Percentiles rank a stretch among this genome's conserved stretches.
These are phyloP conservation scores for Pyrus communis DNA, from an alignment of 306 rosid genomes.

Conservation along the genomic window DNA sequence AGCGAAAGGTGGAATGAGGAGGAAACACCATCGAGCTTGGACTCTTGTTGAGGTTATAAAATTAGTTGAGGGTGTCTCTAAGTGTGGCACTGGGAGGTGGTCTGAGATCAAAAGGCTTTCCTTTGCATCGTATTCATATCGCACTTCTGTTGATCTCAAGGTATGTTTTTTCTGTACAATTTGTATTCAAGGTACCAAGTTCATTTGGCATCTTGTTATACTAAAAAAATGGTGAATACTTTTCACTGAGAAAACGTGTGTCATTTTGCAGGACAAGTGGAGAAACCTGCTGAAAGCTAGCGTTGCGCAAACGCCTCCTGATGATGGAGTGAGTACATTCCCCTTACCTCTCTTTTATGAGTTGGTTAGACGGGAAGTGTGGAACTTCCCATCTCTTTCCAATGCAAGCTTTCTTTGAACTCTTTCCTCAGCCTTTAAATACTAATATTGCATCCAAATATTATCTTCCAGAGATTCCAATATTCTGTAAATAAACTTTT, in stretches of 20 bases:
- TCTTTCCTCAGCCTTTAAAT: slow-evolving; percentile 8
- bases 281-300: slow-evolving; percentile 95
- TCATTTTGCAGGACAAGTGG: slow-evolving; percentile 87
- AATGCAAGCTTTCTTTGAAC: slow-evolving; percentile 1
- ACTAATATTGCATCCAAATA: neutral
- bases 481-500: neutral
- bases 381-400: neutral
- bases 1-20: slow-evolving; percentile 79
- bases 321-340: slow-evolving; percentile 58
- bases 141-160: slow-evolving; percentile 98
- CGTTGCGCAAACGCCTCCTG: slow-evolving; percentile 59
- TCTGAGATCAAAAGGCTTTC: slow-evolving; percentile 91
- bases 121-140: slow-evolving; percentile 74
- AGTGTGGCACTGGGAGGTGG: slow-evolving; percentile 96
- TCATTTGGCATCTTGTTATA: neutral
- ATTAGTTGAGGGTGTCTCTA: slow-evolving; percentile 84
- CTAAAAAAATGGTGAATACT: neutral
- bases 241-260: slow-evolving; percentile 8
- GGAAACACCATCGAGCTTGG: slow-evolving; percentile 98
- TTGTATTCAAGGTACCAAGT: neutral
- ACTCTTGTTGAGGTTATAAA: slow-evolving; percentile 81
- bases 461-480: neutral
- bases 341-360: neutral
- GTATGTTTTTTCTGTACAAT: slow-evolving; percentile 23
- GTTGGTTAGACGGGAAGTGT: slow-evolving; percentile 8